A percentile compares a stretch with the other conserved stretches of the same genome.
These are phyloP conservation scores for Cornus suecica DNA, from an alignment of 148 eudicot genomes.

Conservation along the genomic window DNA sequence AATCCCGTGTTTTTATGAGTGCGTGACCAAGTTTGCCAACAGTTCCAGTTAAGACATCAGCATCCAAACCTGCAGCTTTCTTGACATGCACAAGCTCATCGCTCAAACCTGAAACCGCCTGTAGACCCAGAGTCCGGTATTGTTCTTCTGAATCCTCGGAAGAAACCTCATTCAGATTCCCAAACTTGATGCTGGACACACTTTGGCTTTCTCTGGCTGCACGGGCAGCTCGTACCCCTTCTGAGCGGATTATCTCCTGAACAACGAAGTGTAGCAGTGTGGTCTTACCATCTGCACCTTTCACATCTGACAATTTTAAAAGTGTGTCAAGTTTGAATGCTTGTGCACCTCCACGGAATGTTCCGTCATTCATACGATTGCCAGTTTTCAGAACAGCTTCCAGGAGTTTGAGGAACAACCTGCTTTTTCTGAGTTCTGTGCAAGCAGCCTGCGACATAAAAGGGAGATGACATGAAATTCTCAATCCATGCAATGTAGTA, in stretches of 20 bases:
- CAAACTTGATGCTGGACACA: constrained; percentile 41
- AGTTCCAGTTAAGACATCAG: constrained; percentile 52
- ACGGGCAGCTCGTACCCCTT: constrained; percentile 72
- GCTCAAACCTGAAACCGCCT: constrained; percentile 63
- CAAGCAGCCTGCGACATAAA: constrained; percentile 57
- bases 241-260: constrained; percentile 69
- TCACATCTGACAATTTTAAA: constrained; percentile 71
- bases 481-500: not conserved
- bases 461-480: not conserved
- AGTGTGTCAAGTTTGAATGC: constrained; percentile 80
- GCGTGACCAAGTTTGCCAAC: constrained; percentile 51
- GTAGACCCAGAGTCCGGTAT: constrained; percentile 60
- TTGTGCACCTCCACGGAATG: constrained; percentile 75
- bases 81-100: constrained; percentile 64
- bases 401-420: constrained; percentile 75
- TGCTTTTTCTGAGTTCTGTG: constrained; percentile 55
- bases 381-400: constrained; percentile 87
- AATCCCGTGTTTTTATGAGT: constrained; percentile 48
- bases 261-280: constrained; percentile 83
- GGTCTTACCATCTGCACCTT: constrained; percentile 74
- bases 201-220: constrained; percentile 35
- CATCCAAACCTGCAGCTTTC: constrained; percentile 67
- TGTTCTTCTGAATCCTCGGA: constrained; percentile 55
- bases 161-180: constrained; percentile 38
- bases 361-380: constrained; percentile 79